Percentiles rank a stretch among this genome's conserved stretches.
Conservation (phyloP, 768 basidiomycete species). For the Boletus tylopilopsis region DNA sequence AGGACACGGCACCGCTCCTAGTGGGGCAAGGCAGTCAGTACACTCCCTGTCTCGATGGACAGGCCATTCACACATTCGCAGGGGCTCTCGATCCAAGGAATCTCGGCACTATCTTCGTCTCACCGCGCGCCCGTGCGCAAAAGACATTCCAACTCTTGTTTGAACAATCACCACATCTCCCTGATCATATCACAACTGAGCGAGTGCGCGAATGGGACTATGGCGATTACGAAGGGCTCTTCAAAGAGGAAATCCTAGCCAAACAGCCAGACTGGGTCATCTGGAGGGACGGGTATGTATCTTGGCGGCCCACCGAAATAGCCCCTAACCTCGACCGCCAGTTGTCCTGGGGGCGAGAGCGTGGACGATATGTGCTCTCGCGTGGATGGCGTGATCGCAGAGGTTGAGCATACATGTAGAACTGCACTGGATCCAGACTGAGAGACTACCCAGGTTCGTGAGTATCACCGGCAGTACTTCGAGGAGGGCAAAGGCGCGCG, state of each 20-base stretch:
- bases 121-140: slow-evolving; percentile 84
- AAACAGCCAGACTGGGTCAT: slow-evolving; percentile 67
- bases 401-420: slow-evolving; percentile 41
- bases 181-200: slow-evolving; percentile 58
- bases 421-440: slow-evolving; percentile 1
- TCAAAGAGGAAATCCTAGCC: slow-evolving; percentile 71
- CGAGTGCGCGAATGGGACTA: slow-evolving; percentile 87
- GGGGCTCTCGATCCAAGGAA: slow-evolving; percentile 78
- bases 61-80: slow-evolving; percentile 25
- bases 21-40: slow-evolving; percentile 75
- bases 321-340: slow-evolving; percentile 27
- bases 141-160: slow-evolving; percentile 84
- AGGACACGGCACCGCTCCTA: slow-evolving; percentile 55
- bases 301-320: neutral
- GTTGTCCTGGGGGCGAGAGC: slow-evolving; percentile 87
- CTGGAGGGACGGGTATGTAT: slow-evolving; percentile 74
- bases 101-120: slow-evolving; percentile 71
- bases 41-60: neutral
- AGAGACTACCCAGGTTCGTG: slow-evolving; percentile 49
- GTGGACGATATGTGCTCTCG: slow-evolving; percentile 73
- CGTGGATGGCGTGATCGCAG: slow-evolving; percentile 71
- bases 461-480: slow-evolving; percentile 66
- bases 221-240: slow-evolving; percentile 84
- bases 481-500: slow-evolving; percentile 64
- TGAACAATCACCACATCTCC: slow-evolving; percentile 40